Percentiles rank a stretch among this genome's conserved stretches.
Conservation (phyloP, 352 stramenopile species). For the Phytophthora nicotianae region DNA sequence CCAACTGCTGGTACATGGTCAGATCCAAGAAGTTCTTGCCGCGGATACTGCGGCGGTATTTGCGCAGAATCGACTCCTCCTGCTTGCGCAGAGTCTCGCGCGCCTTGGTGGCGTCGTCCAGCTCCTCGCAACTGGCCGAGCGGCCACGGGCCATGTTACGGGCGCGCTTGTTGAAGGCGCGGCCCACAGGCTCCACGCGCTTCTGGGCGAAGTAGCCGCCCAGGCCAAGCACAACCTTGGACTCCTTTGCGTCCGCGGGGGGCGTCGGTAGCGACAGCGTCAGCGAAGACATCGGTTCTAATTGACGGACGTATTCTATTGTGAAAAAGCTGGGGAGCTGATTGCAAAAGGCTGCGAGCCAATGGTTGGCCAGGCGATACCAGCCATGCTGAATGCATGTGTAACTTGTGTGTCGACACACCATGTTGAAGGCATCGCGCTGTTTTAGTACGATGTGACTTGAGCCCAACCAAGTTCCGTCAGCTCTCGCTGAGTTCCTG, state of each 20-base stretch:
- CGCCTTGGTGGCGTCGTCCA: slow-evolving; percentile 67
- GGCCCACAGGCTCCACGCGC: slow-evolving; percentile 73
- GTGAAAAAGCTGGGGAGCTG: neutral
- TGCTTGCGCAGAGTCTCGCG: slow-evolving; percentile 69
- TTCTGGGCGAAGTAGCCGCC: slow-evolving; percentile 82
- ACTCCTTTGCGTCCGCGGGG: slow-evolving; percentile 56
- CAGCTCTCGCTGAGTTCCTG: slow-evolving; percentile 77
- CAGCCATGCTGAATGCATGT: neutral
- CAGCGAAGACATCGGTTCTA: slow-evolving; percentile 39
- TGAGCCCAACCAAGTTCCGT: slow-evolving; percentile 89
- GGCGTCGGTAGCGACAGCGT: slow-evolving; percentile 68
- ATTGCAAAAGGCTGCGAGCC: neutral
- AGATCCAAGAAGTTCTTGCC: slow-evolving; percentile 85
- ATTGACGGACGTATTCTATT: slow-evolving; percentile 10
- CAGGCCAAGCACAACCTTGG: slow-evolving; percentile 57
- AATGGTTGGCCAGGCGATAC: slow-evolving; percentile 12
- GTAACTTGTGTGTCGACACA: neutral
- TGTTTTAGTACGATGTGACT: slow-evolving; percentile 91
- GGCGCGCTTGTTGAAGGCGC: slow-evolving; percentile 73
- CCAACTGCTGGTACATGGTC: slow-evolving; percentile 89
- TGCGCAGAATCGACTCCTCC: slow-evolving; percentile 70
- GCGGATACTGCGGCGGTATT: slow-evolving; percentile 83
- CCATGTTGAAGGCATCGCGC: slow-evolving; percentile 6
- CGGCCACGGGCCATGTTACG: slow-evolving; percentile 78
- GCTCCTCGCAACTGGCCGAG: slow-evolving; percentile 76